Conservation (phyloP, 495 filamentous ascomycete genomes). For the Penicillium goetzii region DNA sequence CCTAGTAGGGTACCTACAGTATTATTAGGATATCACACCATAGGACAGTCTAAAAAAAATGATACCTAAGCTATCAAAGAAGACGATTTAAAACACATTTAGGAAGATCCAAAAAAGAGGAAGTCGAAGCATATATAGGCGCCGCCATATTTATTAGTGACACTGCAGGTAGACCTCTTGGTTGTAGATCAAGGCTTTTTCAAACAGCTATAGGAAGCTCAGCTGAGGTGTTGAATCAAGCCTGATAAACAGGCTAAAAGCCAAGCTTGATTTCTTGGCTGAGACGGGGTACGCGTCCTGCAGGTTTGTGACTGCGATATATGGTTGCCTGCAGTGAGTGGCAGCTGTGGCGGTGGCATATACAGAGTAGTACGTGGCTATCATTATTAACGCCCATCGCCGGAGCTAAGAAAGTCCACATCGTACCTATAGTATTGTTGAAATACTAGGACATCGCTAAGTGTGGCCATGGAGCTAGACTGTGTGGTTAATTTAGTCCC, state of each 20-base stretch:
- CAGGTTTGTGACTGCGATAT: background rate
- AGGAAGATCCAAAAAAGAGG: too few species aligned
- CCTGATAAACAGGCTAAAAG: background rate
- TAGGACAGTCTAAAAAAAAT: too few species aligned
- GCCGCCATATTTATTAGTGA: background rate
- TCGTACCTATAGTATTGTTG: background rate
- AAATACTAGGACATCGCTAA: background rate
- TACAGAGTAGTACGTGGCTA: background rate
- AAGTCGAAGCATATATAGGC: too few species aligned
- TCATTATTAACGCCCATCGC: background rate
- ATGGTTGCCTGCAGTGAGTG: constrained; percentile 1
- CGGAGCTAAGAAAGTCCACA: background rate
- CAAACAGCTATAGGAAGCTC: background rate
- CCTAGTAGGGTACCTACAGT: too few species aligned
- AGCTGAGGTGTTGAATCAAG: background rate
- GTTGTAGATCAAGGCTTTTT: background rate
- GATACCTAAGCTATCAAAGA: too few species aligned
- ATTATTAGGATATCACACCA: background rate
- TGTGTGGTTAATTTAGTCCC: background rate
- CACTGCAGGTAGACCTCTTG: too few species aligned
- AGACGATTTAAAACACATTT: too few species aligned
- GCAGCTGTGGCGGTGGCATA: background rate
- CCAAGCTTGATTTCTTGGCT: background rate
- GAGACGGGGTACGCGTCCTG: background rate
- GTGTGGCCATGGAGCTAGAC: background rate